Evolutionary conservation across 2,329 filamentous ascomycete species (phyloP), one percentile per base, ranked within the genome.

Genomic region (Monilinia polystroma): DNA sequence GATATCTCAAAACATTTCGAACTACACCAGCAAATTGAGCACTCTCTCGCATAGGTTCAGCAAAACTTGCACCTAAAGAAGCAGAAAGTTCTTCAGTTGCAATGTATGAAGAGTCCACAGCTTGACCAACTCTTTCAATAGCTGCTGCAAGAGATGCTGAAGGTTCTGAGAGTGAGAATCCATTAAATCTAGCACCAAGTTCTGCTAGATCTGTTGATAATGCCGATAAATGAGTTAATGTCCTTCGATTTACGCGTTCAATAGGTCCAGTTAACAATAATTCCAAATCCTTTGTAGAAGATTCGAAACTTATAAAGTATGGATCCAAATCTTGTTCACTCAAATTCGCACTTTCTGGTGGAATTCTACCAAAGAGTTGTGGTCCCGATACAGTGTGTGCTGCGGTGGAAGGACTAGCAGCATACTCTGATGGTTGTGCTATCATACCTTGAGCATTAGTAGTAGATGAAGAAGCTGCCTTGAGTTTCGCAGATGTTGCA

Each of bases 11-110:
- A 45, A 99, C 94, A 71, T 83, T 91, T 53, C 93, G 87, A 4
- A 99, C 95, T 0, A 99, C 92, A 14, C 95, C 92, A 0, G 95
- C 95, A 77, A 99, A 99, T 75, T 99, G 95, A 16, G 95, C 93
- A 74, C 93, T 96, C 79, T 99, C 95, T 66, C 96, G 87, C 92
- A 99, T 97, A 0, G 95, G 95, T 76, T 99, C 96, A 0, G 96
- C 93, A 76, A 99, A 99, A 71, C 88, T 95, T 45, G 94, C 93
- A 26, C 93, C 93, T n/a, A 99, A 81, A 0, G 90, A 90, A 2
- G 87, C 88, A 0, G 93, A 93, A 3, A 99, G 82, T 76, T 99
- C 95, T 74, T 96, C 92, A 0, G 94, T 98, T 12, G 92, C 93
- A 71, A 99, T 93, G 76, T 98, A 99, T 0, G 95, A 97, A 12